These are phyloP conservation scores for Arctium lappa DNA, from an alignment of 129 eudicot species.

Conservation along the genomic window DNA sequence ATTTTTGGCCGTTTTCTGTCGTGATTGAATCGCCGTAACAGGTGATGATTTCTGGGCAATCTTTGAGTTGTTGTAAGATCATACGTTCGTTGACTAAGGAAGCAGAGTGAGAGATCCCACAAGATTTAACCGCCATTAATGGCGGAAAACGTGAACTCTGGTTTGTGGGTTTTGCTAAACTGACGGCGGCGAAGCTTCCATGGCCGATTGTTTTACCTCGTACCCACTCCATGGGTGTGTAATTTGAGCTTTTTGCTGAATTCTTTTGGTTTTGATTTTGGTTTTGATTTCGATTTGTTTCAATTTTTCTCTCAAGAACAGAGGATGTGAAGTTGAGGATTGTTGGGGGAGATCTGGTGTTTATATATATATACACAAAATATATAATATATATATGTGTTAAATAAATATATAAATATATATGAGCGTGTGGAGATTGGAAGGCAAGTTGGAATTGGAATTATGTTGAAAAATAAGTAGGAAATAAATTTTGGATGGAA, in stretches of 20 bases:
- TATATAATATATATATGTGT: no score
- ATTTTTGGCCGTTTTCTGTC: conserved; percentile 45
- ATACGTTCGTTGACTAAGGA: conserved; percentile 50
- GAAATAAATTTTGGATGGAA: not conserved
- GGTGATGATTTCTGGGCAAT: conserved; percentile 49
- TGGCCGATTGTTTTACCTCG: conserved; percentile 66
- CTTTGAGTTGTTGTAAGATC: conserved; percentile 47
- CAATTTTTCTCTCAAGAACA: not conserved
- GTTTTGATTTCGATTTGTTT: not conserved
- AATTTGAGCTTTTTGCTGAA: not conserved
- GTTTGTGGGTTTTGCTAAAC: conserved; percentile 52
- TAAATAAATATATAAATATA: not conserved
- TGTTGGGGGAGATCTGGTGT: not conserved
- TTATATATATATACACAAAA: not conserved
- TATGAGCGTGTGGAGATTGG: conserved; percentile 29
- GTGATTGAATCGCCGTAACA: conserved; percentile 53
- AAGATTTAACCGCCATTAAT: conserved; percentile 69
- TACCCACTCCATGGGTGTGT: conserved; percentile 64
- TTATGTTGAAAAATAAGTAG: not conserved
- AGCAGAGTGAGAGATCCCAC: conserved; percentile 36
- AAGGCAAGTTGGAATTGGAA: conserved; percentile 24
- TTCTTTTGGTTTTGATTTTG: not conserved
- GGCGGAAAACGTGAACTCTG: conserved; percentile 22
- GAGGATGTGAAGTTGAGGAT: conserved; percentile 29
- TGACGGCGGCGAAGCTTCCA: conserved; percentile 80